phyloP scores from a whole-genome alignment of 495 filamentous ascomycete species.

The Trichoderma asperelloides region DNA sequence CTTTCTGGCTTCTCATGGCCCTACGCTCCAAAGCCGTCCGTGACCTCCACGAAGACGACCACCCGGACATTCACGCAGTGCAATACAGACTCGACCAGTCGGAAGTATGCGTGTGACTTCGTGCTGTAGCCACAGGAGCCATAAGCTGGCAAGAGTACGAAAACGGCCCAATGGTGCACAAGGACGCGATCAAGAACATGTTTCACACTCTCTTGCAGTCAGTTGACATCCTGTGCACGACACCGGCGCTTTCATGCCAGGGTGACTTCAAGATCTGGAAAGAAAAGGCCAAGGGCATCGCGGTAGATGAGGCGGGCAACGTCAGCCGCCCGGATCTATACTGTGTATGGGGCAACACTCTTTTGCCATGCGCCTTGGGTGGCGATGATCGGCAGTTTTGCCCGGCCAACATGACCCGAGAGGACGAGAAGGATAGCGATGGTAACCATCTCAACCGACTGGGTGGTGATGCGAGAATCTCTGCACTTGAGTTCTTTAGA shows the following conservation, averaged over 20 bases:
- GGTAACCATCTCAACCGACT: constrained; percentile 5
- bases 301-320: constrained; percentile 14
- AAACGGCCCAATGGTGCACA: not conserved
- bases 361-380: constrained; percentile 10
- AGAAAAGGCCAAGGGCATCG: constrained; percentile 15
- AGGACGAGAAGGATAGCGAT: constrained; percentile 7
- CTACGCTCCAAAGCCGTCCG: not conserved
- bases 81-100: not conserved
- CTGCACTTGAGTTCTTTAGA: constrained; percentile 10
- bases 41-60: constrained; percentile 10
- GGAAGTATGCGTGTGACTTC: not conserved
- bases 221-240: constrained; percentile 11
- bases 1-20: constrained; percentile 13
- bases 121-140: constrained; percentile 2
- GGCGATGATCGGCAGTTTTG: constrained; percentile 13
- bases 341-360: constrained; percentile 15
- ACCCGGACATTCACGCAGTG: constrained; percentile 4
- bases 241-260: constrained; percentile 2
- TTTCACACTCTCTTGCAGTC: not conserved
- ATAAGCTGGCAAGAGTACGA: constrained; percentile 12
- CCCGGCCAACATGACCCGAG: not conserved
- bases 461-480: constrained; percentile 10
- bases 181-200: not conserved
- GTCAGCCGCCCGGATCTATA: constrained; percentile 12
- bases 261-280: not conserved